phyloP scores from a whole-genome alignment of 2,329 filamentous ascomycete genomes.

The Aspergillus ruber region DNA sequence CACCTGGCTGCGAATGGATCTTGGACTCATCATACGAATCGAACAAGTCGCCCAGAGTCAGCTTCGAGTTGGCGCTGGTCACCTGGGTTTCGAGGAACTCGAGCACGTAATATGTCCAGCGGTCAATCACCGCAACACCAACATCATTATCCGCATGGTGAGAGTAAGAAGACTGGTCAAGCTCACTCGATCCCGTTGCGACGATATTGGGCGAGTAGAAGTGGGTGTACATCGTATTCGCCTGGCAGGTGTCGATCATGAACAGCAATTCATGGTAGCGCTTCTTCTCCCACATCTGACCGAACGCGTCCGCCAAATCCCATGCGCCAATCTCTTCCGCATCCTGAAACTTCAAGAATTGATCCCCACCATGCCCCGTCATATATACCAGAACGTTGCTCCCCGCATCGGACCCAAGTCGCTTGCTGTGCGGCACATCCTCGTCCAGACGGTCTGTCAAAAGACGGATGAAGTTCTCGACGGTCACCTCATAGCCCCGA shows the following conservation, averaged over 20 bases:
- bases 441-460: slow-evolving; percentile 90
- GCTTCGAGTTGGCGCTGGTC: slow-evolving; percentile 75
- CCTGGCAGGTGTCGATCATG: slow-evolving; percentile 99
- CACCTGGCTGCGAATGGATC: slow-evolving; percentile 86
- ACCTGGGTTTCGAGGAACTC: slow-evolving; percentile 93
- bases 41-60: slow-evolving; percentile 88
- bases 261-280: slow-evolving; percentile 97
- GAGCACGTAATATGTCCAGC: slow-evolving; percentile 97
- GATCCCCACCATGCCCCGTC: slow-evolving; percentile 96
- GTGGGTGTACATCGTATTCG: slow-evolving; percentile 98
- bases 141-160: slow-evolving; percentile 98
- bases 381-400: slow-evolving; percentile 98
- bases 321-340: slow-evolving; percentile 95
- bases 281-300: slow-evolving; percentile 99
- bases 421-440: slow-evolving; percentile 90
- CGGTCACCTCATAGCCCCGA: slow-evolving; percentile 93
- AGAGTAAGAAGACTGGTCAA: slow-evolving; percentile 93
- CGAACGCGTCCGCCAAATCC: slow-evolving; percentile 92
- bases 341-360: slow-evolving; percentile 98
- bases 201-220: slow-evolving; percentile 98
- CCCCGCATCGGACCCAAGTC: slow-evolving; percentile 85
- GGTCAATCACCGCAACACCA: slow-evolving; percentile 94
- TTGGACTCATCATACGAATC: slow-evolving; percentile 93
- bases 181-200: slow-evolving; percentile 90
- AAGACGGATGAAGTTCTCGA: slow-evolving; percentile 95